These are phyloP conservation scores for Dissoconium aciculare DNA, from an alignment of 2,329 filamentous ascomycete species.

Conservation along the genomic window DNA sequence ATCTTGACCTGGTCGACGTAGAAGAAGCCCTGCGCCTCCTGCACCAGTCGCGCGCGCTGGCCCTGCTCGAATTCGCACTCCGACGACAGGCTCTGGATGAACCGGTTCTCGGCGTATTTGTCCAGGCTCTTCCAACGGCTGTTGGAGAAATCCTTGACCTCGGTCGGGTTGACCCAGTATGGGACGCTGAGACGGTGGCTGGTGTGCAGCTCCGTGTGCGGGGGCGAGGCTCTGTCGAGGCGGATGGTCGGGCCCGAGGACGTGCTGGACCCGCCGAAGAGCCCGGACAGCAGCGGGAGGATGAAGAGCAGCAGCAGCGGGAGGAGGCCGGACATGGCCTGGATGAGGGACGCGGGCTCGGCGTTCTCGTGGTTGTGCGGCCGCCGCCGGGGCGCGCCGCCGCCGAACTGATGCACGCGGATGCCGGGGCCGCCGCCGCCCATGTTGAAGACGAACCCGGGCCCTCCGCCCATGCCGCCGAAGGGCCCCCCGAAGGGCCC, in stretches of 20 bases:
- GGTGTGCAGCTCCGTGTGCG: slow-evolving; percentile 58
- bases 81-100: slow-evolving; percentile 50
- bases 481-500: slow-evolving; percentile 46
- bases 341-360: slow-evolving; percentile 36
- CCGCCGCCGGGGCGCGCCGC: slow-evolving; percentile 57
- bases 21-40: slow-evolving; percentile 79
- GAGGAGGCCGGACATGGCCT: slow-evolving; percentile 38
- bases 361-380: slow-evolving; percentile 46
- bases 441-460: slow-evolving; percentile 90
- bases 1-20: slow-evolving; percentile 67
- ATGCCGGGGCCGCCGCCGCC: slow-evolving; percentile 71
- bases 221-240: slow-evolving; percentile 56
- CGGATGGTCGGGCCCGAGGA: slow-evolving; percentile 53
- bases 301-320: slow-evolving; percentile 77
- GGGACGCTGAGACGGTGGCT: slow-evolving; percentile 58
- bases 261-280: slow-evolving; percentile 41
- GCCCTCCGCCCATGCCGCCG: slow-evolving; percentile 40
- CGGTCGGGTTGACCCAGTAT: slow-evolving; percentile 72
- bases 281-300: slow-evolving; percentile 62
- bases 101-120: slow-evolving; percentile 57
- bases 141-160: slow-evolving; percentile 54
- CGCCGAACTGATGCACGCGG: slow-evolving; percentile 90
- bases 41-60: slow-evolving; percentile 49
- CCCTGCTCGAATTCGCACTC: slow-evolving; percentile 63
- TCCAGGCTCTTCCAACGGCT: slow-evolving; percentile 63